Evolutionary conservation across 805 yeast genomes (phyloP).

Genomic region (Cyberlindnera euphorbiiphila): DNA sequence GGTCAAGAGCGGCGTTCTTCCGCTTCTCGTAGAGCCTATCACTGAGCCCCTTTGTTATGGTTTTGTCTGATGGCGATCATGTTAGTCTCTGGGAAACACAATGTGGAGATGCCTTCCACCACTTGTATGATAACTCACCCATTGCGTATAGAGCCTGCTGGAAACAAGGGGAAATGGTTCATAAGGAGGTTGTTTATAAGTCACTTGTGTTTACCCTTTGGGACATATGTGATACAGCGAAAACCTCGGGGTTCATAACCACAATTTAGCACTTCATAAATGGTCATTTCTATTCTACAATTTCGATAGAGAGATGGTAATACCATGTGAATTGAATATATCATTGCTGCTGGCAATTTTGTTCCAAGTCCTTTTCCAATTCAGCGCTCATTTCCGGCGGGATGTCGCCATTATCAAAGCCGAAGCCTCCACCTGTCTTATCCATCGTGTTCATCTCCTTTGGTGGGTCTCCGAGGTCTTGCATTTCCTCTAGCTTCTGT

Average conservation of each 20-base stretch:
- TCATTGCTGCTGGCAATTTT: conserved; percentile 40
- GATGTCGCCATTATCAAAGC: conserved; percentile 47
- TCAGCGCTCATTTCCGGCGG: conserved; percentile 30
- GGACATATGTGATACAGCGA: no score
- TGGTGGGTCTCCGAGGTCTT: conserved; percentile 80
- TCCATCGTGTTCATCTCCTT: conserved; percentile 58
- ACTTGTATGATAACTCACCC: no score
- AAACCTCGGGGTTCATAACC: no score
- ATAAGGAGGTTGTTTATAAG: no score
- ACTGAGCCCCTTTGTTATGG: conserved; percentile 61
- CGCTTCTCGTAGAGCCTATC: conserved; percentile 77
- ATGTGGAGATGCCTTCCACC: no score
- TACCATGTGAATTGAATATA: not conserved
- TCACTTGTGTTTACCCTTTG: no score
- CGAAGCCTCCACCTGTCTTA: conserved; percentile 38
- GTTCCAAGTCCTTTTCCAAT: conserved; percentile 42
- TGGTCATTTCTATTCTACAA: no score
- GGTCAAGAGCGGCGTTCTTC: conserved; percentile 70
- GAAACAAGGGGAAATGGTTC: no score
- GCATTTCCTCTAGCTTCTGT: conserved; percentile 58
- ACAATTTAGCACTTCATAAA: no score
- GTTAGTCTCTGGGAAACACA: no score
- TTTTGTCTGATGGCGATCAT: no score
- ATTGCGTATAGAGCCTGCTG: not conserved
- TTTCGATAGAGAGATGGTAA: no score